Percentiles rank a stretch among this genome's conserved stretches.
Evolutionary conservation across 2,329 filamentous ascomycete species (phyloP).

Genomic region (Arachnomyces sp.): DNA sequence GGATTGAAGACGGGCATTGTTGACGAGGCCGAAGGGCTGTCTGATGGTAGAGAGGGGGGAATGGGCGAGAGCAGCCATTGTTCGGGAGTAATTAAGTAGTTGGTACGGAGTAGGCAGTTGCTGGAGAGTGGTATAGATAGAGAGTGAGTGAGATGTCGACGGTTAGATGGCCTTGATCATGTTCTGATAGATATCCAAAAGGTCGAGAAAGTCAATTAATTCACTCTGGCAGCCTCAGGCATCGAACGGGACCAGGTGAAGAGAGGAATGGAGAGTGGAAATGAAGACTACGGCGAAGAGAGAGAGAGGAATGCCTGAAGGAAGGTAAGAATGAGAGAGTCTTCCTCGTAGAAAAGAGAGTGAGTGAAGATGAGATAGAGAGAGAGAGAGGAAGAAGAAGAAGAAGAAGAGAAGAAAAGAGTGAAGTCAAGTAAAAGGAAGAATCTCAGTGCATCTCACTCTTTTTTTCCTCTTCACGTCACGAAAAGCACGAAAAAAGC

Average conservation of each 20-base stretch:
- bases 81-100: not conserved
- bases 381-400: conserved; percentile 1
- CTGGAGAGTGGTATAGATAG: not conserved
- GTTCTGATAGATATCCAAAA: not conserved
- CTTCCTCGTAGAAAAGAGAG: no score
- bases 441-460: not conserved
- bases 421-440: not conserved
- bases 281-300: not conserved
- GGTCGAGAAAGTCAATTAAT: not conserved
- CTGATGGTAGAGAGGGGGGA: conserved; percentile 18
- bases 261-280: not conserved
- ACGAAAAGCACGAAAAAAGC: no score
- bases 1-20: conserved; percentile 21
- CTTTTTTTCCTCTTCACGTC: not conserved
- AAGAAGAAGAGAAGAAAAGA: conserved; percentile 1
- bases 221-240: conserved; percentile 4
- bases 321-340: conserved; percentile 1
- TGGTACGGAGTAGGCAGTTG: not conserved
- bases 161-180: no score
- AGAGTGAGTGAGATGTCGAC: no score
- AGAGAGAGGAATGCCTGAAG: conserved; percentile 4
- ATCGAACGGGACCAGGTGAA: not conserved
- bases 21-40: conserved; percentile 25
- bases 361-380: not conserved
- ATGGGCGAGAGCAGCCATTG: conserved; percentile 22